Percentiles rank a stretch among this genome's conserved stretches.
phyloP scores from a whole-genome alignment of 139 green algal species.

The Coelastrella sp. region DNA sequence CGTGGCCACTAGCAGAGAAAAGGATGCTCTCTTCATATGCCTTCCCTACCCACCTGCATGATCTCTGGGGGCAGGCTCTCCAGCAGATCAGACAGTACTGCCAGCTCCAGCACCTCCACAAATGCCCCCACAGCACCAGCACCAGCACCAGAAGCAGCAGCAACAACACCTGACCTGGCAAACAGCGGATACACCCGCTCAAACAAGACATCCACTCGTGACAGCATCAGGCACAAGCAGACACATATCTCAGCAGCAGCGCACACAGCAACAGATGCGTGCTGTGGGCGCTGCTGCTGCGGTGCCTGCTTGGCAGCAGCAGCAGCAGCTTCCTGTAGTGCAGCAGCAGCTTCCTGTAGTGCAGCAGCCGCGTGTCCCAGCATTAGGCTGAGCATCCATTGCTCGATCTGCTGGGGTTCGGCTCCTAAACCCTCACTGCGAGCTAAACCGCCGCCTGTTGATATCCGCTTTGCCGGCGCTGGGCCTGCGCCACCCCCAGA shows the following conservation, averaged over 20 bases:
- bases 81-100: conserved; percentile 73
- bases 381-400: conserved; percentile 63
- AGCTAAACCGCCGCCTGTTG: conserved; percentile 14
- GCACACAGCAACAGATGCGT: neutral
- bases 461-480: neutral
- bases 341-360: conserved; percentile 26
- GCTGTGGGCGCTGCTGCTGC: neutral
- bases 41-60: conserved; percentile 66
- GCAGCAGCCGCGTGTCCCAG: conserved; percentile 52
- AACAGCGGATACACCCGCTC: conserved; percentile 51
- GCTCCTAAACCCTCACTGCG: conserved; percentile 45
- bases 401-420: conserved; percentile 53
- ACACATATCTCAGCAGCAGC: conserved; percentile 20
- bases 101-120: conserved; percentile 66
- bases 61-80: conserved; percentile 74
- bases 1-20: neutral
- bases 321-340: conserved; percentile 27
- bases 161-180: conserved; percentile 11
- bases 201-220: conserved; percentile 44
- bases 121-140: conserved; percentile 54
- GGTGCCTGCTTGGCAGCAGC: neutral
- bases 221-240: conserved; percentile 35
- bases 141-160: conserved; percentile 14
- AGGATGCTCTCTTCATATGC: too few relatives aligned
- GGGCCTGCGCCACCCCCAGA: neutral